Percentiles rank a stretch among this genome's conserved stretches.
Evolutionary conservation across 495 filamentous ascomycete species (phyloP).

Genomic region (Peziza echinospora): DNA sequence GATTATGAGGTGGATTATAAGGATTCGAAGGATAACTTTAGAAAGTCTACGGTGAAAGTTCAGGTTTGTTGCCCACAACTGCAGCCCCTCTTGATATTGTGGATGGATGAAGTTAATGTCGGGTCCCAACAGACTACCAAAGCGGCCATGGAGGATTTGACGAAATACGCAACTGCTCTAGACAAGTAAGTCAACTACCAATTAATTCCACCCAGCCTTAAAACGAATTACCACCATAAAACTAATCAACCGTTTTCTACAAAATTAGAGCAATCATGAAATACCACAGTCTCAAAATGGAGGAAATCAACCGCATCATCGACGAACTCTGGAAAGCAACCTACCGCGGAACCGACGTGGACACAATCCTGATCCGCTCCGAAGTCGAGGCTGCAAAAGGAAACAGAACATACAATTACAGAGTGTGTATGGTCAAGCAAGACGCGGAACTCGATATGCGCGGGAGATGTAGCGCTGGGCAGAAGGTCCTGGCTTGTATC

Average conservation of each 20-base stretch:
- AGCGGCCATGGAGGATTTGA: slow-evolving; percentile 75
- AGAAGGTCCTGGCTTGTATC: slow-evolving; percentile 90
- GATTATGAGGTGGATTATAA: slow-evolving; percentile 80
- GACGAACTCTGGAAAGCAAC: slow-evolving; percentile 91
- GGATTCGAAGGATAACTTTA: slow-evolving; percentile 59
- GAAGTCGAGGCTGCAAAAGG: slow-evolving; percentile 55
- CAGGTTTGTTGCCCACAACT: slow-evolving; percentile 31
- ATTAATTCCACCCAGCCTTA: background rate
- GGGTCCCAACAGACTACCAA: too few relatives aligned
- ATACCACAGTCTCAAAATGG: slow-evolving; percentile 91
- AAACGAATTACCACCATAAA: slow-evolving; percentile 1
- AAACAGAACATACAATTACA: slow-evolving; percentile 85
- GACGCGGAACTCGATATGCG: slow-evolving; percentile 99
- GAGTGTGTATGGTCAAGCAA: slow-evolving; percentile 95
- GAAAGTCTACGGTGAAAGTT: slow-evolving; percentile 72
- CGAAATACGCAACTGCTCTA: slow-evolving; percentile 53
- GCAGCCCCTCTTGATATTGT: background rate
- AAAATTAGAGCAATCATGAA: slow-evolving; percentile 96
- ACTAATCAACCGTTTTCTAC: too few relatives aligned
- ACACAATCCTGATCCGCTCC: slow-evolving; percentile 84
- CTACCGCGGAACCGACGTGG: slow-evolving; percentile 93
- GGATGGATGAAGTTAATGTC: too few relatives aligned
- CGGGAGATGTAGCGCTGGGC: slow-evolving; percentile 84
- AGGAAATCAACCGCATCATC: slow-evolving; percentile 87
- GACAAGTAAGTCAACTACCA: too few relatives aligned